Evolutionary conservation across 306 rosid genomes (phyloP), one percentile per base, ranked within the genome.

Genomic region (Canavalia ensiformis): DNA sequence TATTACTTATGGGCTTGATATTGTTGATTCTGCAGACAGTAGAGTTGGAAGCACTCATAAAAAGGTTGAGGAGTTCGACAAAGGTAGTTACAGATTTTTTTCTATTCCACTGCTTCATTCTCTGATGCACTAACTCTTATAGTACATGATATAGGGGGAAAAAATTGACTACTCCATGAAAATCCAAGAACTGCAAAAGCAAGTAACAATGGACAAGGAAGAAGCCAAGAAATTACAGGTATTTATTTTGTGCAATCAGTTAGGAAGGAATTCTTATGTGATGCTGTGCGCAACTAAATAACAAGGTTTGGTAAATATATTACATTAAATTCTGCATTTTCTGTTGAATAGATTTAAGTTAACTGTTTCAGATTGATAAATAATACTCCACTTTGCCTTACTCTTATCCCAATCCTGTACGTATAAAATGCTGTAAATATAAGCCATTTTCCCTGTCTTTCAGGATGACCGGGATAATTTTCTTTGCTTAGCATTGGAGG

Each of bases 381-480:
- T 55, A 25, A 49, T 18, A 46, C 63, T 80, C 11, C 52, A 45
- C 28, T 58, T 80, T 52, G 33, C 10, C 2, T 47, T 57, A 35
- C 37, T 34, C 42, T 63, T 39, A 47, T 30, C 57, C 8, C 50
- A 42, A 18, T 7, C 75, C n/a, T 39, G 0, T 12, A n/a, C 30
- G n/a, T 47, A 30, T 45, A 41, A 68, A 33, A 74, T 70, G 29
- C 7, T 11, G 6, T 64, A 25, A 42, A 44, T 75, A 13, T 34
- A 60, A 33, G 7, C 50, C 7, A 46, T 58, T 63, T 70, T 62
- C 50, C 56, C 62, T 86, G 60, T 75, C 70, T 59, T 62, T 84
- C 94, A 95, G 98, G 98, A 89, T 89, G 98, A 92, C 81, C 88
- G 94, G 56, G 97, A 95, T 88, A 91, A 90, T 84, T 92, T 95